phyloP scores from a whole-genome alignment of 2,329 filamentous ascomycete species.

The Hypoxylon sp. region DNA sequence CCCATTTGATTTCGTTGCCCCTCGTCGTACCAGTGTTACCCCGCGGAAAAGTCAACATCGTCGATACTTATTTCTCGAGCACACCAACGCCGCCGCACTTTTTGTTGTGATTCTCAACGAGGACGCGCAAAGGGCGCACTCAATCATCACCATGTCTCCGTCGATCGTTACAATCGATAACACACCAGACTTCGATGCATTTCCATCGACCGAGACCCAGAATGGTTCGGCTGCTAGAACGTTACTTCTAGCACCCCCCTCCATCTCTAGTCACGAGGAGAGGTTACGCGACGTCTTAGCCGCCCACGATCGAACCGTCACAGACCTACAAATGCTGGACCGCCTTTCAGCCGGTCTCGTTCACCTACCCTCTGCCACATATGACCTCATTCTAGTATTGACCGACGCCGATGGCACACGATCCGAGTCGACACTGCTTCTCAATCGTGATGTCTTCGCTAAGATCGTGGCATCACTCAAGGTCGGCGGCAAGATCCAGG shows the following conservation, averaged over 20 bases:
- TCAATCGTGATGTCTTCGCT: constrained; percentile 77
- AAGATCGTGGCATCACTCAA: constrained; percentile 80
- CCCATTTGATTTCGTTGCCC: constrained; percentile 13
- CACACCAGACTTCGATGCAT: constrained; percentile 47
- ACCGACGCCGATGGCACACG: constrained; percentile 80
- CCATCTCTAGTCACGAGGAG: constrained; percentile 87
- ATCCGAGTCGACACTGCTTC: constrained; percentile 74
- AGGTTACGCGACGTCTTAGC: constrained; percentile 79
- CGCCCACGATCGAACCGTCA: constrained; percentile 79
- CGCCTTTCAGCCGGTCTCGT: constrained; percentile 87
- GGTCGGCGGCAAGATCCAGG: constrained; percentile 75
- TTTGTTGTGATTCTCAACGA: constrained; percentile 8
- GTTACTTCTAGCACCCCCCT: constrained; percentile 90
- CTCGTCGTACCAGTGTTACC: constrained; percentile 21
- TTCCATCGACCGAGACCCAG: constrained; percentile 39
- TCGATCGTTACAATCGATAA: constrained; percentile 61
- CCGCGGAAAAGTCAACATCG: constrained; percentile 30
- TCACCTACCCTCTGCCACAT: constrained; percentile 80
- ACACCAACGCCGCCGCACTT: constrained; percentile 7
- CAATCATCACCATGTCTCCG: constrained; percentile 62
- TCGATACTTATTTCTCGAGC: constrained; percentile 15
- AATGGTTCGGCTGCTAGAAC: constrained; percentile 65
- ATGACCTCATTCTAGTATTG: constrained; percentile 88
- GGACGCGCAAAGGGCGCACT: constrained; percentile 34
- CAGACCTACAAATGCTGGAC: constrained; percentile 98